These are phyloP conservation scores for Talaromyces adpressus DNA, from an alignment of 495 filamentous ascomycete species.

Conservation along the genomic window DNA sequence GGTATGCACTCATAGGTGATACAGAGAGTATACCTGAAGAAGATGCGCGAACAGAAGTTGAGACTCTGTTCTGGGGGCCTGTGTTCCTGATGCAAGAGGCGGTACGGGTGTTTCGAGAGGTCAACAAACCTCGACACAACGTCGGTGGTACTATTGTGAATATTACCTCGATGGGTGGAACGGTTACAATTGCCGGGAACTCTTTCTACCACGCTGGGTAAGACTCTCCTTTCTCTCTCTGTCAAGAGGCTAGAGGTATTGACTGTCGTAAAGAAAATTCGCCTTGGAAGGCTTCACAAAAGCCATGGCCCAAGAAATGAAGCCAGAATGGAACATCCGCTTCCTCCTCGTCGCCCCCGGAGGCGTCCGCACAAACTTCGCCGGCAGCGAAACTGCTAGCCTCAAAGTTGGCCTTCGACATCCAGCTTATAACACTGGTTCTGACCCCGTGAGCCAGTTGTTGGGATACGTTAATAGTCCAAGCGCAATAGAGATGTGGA, in stretches of 20 bases:
- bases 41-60: conserved; percentile 34
- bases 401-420: conserved; percentile 13
- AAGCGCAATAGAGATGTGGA: conserved; percentile 13
- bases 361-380: conserved; percentile 20
- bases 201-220: conserved; percentile 33
- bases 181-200: conserved; percentile 33
- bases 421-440: conserved; percentile 15
- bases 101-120: conserved; percentile 38
- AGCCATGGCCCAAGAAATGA: conserved; percentile 40
- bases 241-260: neutral
- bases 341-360: conserved; percentile 18
- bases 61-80: conserved; percentile 50
- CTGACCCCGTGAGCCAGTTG: conserved; percentile 13
- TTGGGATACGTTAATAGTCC: conserved; percentile 14
- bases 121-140: conserved; percentile 10
- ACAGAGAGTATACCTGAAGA: conserved; percentile 36
- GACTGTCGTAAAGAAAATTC: conserved; percentile 31
- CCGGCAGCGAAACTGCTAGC: conserved; percentile 5
- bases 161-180: conserved; percentile 47
- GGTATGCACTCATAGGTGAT: conserved; percentile 31
- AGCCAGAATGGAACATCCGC: conserved; percentile 38
- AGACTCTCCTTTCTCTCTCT: neutral
- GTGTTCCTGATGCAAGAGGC: conserved; percentile 36
- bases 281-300: conserved; percentile 52
- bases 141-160: conserved; percentile 47